Percentiles rank a stretch among this genome's conserved stretches.
These are phyloP conservation scores for Chionographis japonica DNA, from an alignment of 106 monocot genomes.

Conservation along the genomic window DNA sequence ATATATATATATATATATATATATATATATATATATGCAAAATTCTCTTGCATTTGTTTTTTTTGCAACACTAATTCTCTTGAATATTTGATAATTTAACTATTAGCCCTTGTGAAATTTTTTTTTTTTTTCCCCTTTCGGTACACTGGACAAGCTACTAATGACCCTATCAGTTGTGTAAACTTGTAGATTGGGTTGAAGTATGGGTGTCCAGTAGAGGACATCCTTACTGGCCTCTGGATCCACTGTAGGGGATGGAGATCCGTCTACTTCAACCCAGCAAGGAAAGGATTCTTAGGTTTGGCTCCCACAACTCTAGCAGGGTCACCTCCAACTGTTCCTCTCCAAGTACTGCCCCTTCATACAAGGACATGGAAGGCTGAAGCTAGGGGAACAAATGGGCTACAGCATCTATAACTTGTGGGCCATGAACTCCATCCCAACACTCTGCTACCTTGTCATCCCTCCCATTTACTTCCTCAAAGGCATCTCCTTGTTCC, in stretches of 20 bases:
- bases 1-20: no score
- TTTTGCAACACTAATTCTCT: no score
- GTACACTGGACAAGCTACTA: no score
- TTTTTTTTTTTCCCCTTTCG: no score
- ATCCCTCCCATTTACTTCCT: slow-evolving; percentile 33
- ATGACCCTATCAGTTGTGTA: background rate
- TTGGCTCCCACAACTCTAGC: slow-evolving; percentile 46
- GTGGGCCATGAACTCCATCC: slow-evolving; percentile 34
- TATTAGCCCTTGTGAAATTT: no score
- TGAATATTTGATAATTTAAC: no score
- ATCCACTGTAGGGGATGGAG: slow-evolving; percentile 75
- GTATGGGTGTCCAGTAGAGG: slow-evolving; percentile 68
- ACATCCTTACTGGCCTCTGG: slow-evolving; percentile 46
- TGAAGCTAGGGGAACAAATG: slow-evolving; percentile 45
- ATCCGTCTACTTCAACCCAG: slow-evolving; percentile 40
- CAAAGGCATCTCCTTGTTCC: slow-evolving; percentile 29
- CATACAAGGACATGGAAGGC: slow-evolving; percentile 39
- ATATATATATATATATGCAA: no score
- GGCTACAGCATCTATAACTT: slow-evolving; percentile 37
- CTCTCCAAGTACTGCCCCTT: slow-evolving; percentile 57
- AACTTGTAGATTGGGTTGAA: slow-evolving; percentile 47
- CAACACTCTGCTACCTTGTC: slow-evolving; percentile 30
- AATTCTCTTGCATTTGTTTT: no score
- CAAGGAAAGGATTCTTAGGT: slow-evolving; percentile 47
- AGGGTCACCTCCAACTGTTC: slow-evolving; percentile 51